Base-by-base conservation (phyloP, 495 filamentous ascomycete genomes). In the Podospora pseudopauciseta region DNA sequence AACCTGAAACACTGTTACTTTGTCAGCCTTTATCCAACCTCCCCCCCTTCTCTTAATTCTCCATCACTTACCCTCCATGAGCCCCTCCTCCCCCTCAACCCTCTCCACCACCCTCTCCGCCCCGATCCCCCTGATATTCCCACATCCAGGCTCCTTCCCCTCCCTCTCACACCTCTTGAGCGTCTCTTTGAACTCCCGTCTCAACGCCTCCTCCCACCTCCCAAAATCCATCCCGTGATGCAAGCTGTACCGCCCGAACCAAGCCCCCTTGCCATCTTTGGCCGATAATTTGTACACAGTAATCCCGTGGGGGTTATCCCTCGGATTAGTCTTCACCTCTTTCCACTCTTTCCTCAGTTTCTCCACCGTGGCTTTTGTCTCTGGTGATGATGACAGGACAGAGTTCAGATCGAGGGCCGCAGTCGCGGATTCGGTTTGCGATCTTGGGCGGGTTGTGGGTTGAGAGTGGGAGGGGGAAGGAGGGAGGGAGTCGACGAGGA, bases 161-260 rank as follows among this genome's bases (percentile, higher is more conserved):
- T 62, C 34, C 60, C 54, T 81, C 87, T 65, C 81, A 80, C 66
- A 80, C 86, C 79, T 84, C 6, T 23, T 81, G 71, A 93, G 73
- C 27, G 84, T 88, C 75, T 90, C 87, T 9, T 82, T 82, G 73
- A 92, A 91, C 78, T 89, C 88, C 54, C 78, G 78, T 71, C 81
- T 74, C 76, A 90, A 77, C 4, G 83, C 89, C 66, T 75, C 76
- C 73, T 83, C 85, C 86, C 80, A 97, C 73, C 86, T 89, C 15
- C 81, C 77, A 75, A 96, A 98, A 95, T 74, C 6, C 65, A 71
- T 70, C 89, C 86, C 67, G 13, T 61, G 59, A 68, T 97, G 93
- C 18, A 97, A 83, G 71, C 92, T 96, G 30, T 92, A 83, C 65
- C 95, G 79, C 11, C 91, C 92, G 78, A 97, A 98, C 94, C 94